Evolutionary conservation across 805 yeast species (phyloP), one percentile per base, ranked within the genome.

Genomic region (Wickerhamomyces bovis): DNA sequence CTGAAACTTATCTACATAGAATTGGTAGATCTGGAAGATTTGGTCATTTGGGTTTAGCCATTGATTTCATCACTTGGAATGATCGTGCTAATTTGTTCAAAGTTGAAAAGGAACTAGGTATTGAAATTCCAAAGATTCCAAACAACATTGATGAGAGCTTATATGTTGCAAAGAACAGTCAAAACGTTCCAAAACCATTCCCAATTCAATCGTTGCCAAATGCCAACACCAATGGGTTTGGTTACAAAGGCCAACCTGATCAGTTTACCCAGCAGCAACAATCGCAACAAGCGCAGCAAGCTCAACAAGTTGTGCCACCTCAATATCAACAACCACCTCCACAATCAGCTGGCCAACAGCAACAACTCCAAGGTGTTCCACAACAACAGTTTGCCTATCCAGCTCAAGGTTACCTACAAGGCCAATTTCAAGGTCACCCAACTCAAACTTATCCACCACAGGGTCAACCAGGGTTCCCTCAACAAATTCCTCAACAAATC

Each of bases 21-120:
- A 94, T 92, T 58, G 98, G 98, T 77, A 89, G 99, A 75, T 89
- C 97, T 8, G 98, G 99, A 57, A 87, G 99, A 76, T 94, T 88
- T 62, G 99, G 99, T 55, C 99, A 94, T 67, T 80, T 90, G 63
- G 99, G 99, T 76, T 77, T 94, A 64, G 99, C 99, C 28, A 89
- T 94, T 63, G 94, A 94, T 71, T 78, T 94, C 60, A 89, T 94
- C 72, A 88, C 90, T 67, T 92, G 97, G 97, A 83, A 89, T 61
- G 99, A 94, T 66, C 81, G 98, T 64, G 89, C 86, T 70, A 88
- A 86, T 63, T 75, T 94, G 61, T 92, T 89, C 70, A 88, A 87
- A 67, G 90, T 94, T 58, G 99, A 94, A 69, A 96, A 92, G 69
- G 98, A 92, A 69, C 78, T 94, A 55, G 97, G 97, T 31, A 92